These are phyloP conservation scores for Leccinum variabile DNA, from an alignment of 1,284 basidiomycete species.

Conservation along the genomic window DNA sequence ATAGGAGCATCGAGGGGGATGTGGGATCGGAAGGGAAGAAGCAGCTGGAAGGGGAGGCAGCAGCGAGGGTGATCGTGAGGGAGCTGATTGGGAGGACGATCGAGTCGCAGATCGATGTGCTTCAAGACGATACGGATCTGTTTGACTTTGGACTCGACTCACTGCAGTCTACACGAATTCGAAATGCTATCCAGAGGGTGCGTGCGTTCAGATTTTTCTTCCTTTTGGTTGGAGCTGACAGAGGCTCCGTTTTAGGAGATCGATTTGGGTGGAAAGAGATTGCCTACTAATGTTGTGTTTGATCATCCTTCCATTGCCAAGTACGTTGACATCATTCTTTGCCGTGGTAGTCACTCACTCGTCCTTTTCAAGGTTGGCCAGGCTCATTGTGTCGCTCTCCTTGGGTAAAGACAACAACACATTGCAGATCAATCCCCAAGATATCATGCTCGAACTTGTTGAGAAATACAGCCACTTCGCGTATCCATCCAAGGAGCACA, in stretches of 20 bases:
- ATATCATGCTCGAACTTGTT: constrained; percentile 28
- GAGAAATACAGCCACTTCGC: constrained; percentile 29
- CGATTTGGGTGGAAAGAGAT: constrained; percentile 25
- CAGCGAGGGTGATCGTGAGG: constrained; percentile 20
- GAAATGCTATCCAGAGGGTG: constrained; percentile 39
- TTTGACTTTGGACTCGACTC: neutral
- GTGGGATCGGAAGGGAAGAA: constrained; percentile 39
- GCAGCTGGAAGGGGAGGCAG: constrained; percentile 7
- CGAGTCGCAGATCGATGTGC: constrained; percentile 17
- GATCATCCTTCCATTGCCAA: constrained; percentile 30
- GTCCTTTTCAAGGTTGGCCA: constrained; percentile 20
- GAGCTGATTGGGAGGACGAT: constrained; percentile 23
- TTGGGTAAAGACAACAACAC: constrained; percentile 13
- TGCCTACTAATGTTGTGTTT: constrained; percentile 26
- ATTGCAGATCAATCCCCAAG: constrained; percentile 11
- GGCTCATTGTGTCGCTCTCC: constrained; percentile 16
- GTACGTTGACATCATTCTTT: constrained; percentile 12
- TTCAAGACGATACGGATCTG: constrained; percentile 29
- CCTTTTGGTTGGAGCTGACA: constrained; percentile 7
- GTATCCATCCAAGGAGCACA: neutral
- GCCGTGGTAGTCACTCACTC: neutral
- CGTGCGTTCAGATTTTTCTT: neutral
- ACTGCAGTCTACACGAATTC: neutral
- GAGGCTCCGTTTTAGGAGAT: constrained; percentile 19
- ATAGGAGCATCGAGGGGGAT: no score